Conservation (phyloP, 345 rosid genomes). For the Citrus medica region DNA sequence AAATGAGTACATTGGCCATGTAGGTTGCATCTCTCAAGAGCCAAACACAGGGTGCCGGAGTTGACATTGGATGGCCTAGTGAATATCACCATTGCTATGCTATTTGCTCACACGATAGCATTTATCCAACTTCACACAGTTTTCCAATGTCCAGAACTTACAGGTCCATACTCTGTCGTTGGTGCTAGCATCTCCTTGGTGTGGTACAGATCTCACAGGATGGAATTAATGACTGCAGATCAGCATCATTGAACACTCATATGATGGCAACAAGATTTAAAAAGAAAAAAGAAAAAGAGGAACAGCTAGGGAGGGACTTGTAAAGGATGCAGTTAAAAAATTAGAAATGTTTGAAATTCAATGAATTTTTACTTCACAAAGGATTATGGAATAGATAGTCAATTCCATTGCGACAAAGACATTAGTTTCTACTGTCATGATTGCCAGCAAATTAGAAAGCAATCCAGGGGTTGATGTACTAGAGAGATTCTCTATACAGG, state of each 20-base stretch:
- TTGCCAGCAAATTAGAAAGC: neutral
- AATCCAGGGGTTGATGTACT: neutral
- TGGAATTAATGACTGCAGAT: slow-evolving; percentile 63
- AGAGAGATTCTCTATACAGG: neutral
- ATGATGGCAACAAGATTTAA: neutral
- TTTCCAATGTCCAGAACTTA: slow-evolving; percentile 76
- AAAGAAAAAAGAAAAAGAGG: neutral
- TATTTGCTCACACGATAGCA: slow-evolving; percentile 59
- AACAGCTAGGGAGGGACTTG: neutral
- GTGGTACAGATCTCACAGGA: slow-evolving; percentile 58
- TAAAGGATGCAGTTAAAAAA: neutral
- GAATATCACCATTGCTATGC: slow-evolving; percentile 68
- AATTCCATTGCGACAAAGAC: neutral
- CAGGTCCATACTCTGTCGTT: slow-evolving; percentile 62
- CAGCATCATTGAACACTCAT: neutral
- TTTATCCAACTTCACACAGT: slow-evolving; percentile 52
- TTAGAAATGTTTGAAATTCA: neutral
- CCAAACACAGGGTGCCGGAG: slow-evolving; percentile 56
- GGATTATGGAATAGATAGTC: neutral
- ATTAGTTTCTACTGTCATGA: neutral
- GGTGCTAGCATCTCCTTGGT: slow-evolving; percentile 34
- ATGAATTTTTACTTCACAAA: neutral
- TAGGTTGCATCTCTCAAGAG: slow-evolving; percentile 31
- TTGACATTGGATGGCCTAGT: slow-evolving; percentile 56
- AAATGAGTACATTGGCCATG: neutral